A percentile compares a stretch with the other conserved stretches of the same genome.
phyloP scores from a whole-genome alignment of 306 rosid species.

The apple (Malus domestica) region DNA sequence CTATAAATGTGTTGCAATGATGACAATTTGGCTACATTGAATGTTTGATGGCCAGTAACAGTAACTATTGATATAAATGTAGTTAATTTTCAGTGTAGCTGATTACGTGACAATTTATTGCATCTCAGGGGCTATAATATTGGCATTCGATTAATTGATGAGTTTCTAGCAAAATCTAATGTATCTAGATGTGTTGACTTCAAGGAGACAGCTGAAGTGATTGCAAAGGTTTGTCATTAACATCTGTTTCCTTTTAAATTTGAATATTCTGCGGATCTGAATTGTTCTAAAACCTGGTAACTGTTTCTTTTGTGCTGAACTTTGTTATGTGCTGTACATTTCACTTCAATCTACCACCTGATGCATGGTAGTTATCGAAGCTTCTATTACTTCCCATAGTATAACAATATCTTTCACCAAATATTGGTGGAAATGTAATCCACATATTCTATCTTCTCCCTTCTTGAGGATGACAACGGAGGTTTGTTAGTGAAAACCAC shows the following conservation, averaged over 20 bases:
- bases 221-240: slow-evolving; percentile 66
- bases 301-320: neutral
- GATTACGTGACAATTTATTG: neutral
- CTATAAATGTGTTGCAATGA: neutral
- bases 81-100: neutral
- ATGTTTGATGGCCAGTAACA: neutral
- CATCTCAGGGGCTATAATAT: slow-evolving; percentile 86
- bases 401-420: neutral
- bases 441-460: neutral
- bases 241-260: neutral
- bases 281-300: neutral
- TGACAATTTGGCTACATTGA: neutral
- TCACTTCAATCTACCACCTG: neutral
- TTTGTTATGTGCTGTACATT: neutral
- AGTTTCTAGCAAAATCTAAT: slow-evolving; percentile 96
- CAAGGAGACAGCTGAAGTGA: slow-evolving; percentile 92
- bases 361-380: neutral
- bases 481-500: neutral
- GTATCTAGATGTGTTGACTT: slow-evolving; percentile 89
- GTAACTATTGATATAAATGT: neutral
- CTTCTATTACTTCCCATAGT: neutral
- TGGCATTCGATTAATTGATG: slow-evolving; percentile 88
- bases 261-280: neutral
- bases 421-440: neutral
- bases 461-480: neutral